Percentiles rank a stretch among this genome's conserved stretches.
Conservation (phyloP, 2,329 filamentous ascomycete genomes). For the Phialemonium atrogriseum region DNA sequence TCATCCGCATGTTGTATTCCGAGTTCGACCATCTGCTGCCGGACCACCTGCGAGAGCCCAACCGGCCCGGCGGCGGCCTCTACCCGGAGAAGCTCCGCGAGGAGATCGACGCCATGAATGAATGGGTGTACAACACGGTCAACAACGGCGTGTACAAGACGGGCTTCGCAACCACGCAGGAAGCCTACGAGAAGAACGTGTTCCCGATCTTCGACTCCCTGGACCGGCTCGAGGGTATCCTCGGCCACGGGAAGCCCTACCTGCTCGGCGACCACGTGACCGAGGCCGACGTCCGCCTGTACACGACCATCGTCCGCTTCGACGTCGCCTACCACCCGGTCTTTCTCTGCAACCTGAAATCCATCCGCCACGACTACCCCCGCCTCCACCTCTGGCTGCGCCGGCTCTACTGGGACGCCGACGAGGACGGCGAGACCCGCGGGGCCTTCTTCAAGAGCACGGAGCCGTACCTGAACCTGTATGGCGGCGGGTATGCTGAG, state of each 20-base stretch:
- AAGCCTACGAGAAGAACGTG: conserved; percentile 57
- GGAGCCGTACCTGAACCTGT: conserved; percentile 17
- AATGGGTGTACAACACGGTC: conserved; percentile 53
- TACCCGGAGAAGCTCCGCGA: conserved; percentile 42
- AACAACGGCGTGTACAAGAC: conserved; percentile 45
- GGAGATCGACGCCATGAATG: conserved; percentile 58
- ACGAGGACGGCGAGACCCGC: conserved; percentile 19
- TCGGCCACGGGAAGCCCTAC: conserved; percentile 43
- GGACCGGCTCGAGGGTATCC: conserved; percentile 52
- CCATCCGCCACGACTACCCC: conserved; percentile 57
- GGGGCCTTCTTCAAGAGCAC: conserved; percentile 63
- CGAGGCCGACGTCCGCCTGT: conserved; percentile 61
- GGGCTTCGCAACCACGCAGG: conserved; percentile 59
- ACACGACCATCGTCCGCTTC: conserved; percentile 58
- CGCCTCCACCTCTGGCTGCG: conserved; percentile 60
- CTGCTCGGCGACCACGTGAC: conserved; percentile 57
- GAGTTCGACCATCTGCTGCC: conserved; percentile 59
- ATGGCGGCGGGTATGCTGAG: conserved; percentile 1
- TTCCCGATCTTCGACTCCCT: conserved; percentile 53
- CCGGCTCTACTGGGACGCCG: conserved; percentile 60
- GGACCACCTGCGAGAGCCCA: conserved; percentile 40
- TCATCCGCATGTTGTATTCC: conserved; percentile 74
- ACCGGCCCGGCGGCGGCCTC: conserved; percentile 42
- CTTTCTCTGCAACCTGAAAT: conserved; percentile 56
- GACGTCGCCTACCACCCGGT: conserved; percentile 61